phyloP scores from a whole-genome alignment of 805 yeast species.

The Naumovozyma baii region DNA sequence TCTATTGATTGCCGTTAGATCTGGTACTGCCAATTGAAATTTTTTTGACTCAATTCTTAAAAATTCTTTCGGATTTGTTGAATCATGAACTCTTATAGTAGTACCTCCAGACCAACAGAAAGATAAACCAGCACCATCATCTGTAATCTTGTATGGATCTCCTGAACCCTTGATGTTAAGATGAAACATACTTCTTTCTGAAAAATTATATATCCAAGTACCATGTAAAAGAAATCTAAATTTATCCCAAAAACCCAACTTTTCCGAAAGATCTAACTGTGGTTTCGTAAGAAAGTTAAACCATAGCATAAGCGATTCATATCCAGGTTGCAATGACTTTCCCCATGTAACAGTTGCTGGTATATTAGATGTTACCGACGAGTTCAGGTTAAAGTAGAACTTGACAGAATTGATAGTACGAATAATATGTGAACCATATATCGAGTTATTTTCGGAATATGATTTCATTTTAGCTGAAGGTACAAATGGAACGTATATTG shows the following conservation, averaged over 20 bases:
- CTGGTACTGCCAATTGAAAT: conserved; percentile 50
- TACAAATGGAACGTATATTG: conserved; percentile 49
- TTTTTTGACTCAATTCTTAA: conserved; percentile 44
- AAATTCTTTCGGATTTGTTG: conserved; percentile 40
- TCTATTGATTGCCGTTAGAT: conserved; percentile 21
- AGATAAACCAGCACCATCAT: conserved; percentile 52
- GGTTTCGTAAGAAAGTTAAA: conserved; percentile 63
- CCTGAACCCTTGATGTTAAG: conserved; percentile 53
- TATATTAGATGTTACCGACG: conserved; percentile 36
- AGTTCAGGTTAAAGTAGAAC: conserved; percentile 40
- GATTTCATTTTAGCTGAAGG: conserved; percentile 35
- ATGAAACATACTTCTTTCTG: conserved; percentile 41
- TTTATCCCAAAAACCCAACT: conserved; percentile 68
- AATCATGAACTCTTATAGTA: conserved; percentile 40
- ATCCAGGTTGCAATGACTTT: conserved; percentile 50
- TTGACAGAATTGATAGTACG: conserved; percentile 59
- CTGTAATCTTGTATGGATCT: conserved; percentile 49
- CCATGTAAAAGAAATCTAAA: conserved; percentile 48
- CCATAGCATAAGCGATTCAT: conserved; percentile 51
- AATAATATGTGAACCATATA: conserved; percentile 49
- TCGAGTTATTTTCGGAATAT: conserved; percentile 33
- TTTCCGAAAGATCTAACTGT: conserved; percentile 53
- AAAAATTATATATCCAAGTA: conserved; percentile 37
- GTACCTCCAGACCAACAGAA: conserved; percentile 56
- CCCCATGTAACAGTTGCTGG: conserved; percentile 56